Evolutionary conservation across 2,329 filamentous ascomycete species (phyloP).

Genomic region (Paradendryphiella salina): DNA sequence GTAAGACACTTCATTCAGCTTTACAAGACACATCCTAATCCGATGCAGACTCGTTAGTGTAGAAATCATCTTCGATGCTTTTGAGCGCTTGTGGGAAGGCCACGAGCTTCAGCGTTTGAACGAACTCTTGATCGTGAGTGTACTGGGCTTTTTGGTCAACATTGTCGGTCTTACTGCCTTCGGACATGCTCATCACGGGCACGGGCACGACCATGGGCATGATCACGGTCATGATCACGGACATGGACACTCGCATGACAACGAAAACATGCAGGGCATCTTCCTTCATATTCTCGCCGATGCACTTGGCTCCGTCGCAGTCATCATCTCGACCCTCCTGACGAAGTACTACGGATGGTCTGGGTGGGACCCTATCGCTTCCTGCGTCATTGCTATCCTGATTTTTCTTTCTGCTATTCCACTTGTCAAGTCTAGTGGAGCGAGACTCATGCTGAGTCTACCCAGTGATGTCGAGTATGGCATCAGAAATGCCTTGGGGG

Average conservation of each 20-base stretch:
- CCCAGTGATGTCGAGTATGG: constrained; percentile 85
- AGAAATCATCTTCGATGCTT: constrained; percentile 93
- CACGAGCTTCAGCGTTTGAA: constrained; percentile 80
- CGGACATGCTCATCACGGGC: constrained; percentile 60
- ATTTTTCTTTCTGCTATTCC: constrained; percentile 93
- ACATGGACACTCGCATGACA: constrained; percentile 63
- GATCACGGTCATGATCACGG: constrained; percentile 35
- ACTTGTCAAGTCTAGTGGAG: constrained; percentile 81
- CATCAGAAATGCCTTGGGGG: constrained; percentile 81
- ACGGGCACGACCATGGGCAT: constrained; percentile 54
- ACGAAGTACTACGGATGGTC: constrained; percentile 89
- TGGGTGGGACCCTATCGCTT: constrained; percentile 92
- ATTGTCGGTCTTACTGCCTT: constrained; percentile 89
- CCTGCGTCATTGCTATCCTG: constrained; percentile 87
- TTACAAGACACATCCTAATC: constrained; percentile 13
- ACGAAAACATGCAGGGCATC: constrained; percentile 98
- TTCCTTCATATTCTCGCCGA: constrained; percentile 95
- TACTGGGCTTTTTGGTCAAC: constrained; percentile 84
- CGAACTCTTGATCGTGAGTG: constrained; percentile 87
- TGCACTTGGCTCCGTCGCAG: constrained; percentile 89
- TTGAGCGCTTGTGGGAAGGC: constrained; percentile 83
- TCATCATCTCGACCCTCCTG: constrained; percentile 86
- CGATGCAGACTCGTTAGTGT: constrained; percentile 76
- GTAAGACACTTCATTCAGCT: constrained; percentile 53
- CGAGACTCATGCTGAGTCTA: constrained; percentile 79